These are phyloP conservation scores for Aspergillus nidulans DNA, from an alignment of 495 filamentous ascomycete genomes.

Conservation along the genomic window DNA sequence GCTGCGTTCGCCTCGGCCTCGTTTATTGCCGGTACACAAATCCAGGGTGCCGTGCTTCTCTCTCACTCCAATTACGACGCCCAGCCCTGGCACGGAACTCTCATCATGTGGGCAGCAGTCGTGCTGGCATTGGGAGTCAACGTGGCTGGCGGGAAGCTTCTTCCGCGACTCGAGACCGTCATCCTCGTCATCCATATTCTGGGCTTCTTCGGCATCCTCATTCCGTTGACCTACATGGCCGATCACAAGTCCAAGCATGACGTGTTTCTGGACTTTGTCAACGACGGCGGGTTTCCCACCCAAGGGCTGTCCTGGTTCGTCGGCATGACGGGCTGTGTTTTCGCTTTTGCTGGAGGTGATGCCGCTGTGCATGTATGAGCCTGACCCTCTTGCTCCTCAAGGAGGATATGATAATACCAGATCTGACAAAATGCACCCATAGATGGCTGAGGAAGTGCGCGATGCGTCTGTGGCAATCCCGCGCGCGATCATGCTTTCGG, in stretches of 20 bases:
- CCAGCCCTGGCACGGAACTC: slow-evolving; percentile 37
- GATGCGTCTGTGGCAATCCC: slow-evolving; percentile 44
- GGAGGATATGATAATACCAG: too few relatives aligned
- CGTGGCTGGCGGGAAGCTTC: slow-evolving; percentile 28
- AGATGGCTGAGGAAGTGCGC: slow-evolving; percentile 54
- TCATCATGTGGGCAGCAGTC: slow-evolving; percentile 40
- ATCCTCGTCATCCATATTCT: slow-evolving; percentile 47
- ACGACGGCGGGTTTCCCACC: slow-evolving; percentile 41
- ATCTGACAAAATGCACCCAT: too few relatives aligned
- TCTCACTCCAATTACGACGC: slow-evolving; percentile 31
- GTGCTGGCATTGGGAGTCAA: slow-evolving; percentile 40
- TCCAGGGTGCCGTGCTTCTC: slow-evolving; percentile 38
- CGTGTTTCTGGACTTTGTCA: slow-evolving; percentile 46
- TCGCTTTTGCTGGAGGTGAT: slow-evolving; percentile 39
- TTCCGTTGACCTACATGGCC: slow-evolving; percentile 44
- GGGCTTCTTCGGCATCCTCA: slow-evolving; percentile 49
- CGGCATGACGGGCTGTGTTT: slow-evolving; percentile 39
- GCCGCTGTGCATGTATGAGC: slow-evolving; percentile 42
- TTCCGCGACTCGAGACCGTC: slow-evolving; percentile 41
- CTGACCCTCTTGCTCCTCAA: too few relatives aligned
- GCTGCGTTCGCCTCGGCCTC: slow-evolving; percentile 35
- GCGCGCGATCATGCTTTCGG: slow-evolving; percentile 40
- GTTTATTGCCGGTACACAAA: slow-evolving; percentile 39
- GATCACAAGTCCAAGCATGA: slow-evolving; percentile 33
- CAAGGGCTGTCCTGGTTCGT: slow-evolving; percentile 43